These are phyloP conservation scores for Populus simonii DNA, from an alignment of 345 rosid species.

Conservation along the genomic window DNA sequence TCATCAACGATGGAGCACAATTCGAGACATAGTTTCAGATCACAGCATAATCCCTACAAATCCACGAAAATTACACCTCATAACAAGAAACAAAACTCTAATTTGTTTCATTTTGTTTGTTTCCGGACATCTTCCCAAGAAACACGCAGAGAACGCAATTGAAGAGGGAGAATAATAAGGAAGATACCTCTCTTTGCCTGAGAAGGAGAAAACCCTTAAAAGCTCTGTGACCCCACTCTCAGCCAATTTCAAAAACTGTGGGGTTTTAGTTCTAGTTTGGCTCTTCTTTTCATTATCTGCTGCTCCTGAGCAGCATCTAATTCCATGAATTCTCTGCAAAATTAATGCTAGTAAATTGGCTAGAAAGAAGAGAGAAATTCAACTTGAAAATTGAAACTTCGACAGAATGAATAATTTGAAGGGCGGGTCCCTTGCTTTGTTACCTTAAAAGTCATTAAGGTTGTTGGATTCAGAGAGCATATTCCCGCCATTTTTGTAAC, in stretches of 20 bases:
- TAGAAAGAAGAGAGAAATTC: not conserved
- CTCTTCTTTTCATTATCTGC: slow-evolving; percentile 17
- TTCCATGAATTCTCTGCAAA: slow-evolving; percentile 33
- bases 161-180: not conserved
- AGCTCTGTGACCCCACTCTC: slow-evolving; percentile 71
- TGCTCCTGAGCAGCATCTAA: slow-evolving; percentile 47
- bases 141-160: not conserved
- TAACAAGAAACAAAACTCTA: too few species aligned
- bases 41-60: too few species aligned
- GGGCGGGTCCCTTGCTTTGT: not conserved
- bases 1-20: too few species aligned
- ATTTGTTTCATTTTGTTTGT: too few species aligned
- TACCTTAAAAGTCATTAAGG: slow-evolving; percentile 3
- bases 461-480: slow-evolving; percentile 15
- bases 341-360: not conserved
- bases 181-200: slow-evolving; percentile 28
- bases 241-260: slow-evolving; percentile 52
- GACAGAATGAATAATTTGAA: not conserved
- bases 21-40: too few species aligned
- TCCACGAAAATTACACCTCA: too few species aligned
- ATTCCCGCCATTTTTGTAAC: slow-evolving; percentile 38
- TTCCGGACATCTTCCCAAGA: not conserved
- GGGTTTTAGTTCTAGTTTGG: slow-evolving; percentile 26
- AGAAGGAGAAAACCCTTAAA: slow-evolving; percentile 51
- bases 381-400: not conserved